phyloP scores from a whole-genome alignment of 768 basidiomycete genomes.

The Boletellus ananas region DNA sequence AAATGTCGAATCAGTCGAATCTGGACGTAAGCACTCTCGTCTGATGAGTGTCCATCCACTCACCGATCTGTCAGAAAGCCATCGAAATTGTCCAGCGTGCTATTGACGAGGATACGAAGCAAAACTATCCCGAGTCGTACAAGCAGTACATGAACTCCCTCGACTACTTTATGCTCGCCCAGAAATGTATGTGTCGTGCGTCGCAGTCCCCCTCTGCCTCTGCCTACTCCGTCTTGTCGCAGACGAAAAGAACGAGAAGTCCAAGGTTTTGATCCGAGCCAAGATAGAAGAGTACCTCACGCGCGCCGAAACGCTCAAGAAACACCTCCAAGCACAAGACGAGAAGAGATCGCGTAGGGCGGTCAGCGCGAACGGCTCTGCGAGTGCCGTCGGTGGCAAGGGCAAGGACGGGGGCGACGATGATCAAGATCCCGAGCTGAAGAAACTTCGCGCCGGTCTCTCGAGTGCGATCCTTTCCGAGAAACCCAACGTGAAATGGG shows the following conservation, averaged over 20 bases:
- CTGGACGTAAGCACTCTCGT: slow-evolving; percentile 41
- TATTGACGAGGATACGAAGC: slow-evolving; percentile 89
- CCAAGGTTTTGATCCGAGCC: slow-evolving; percentile 75
- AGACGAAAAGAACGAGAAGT: slow-evolving; percentile 91
- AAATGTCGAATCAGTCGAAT: slow-evolving; percentile 43
- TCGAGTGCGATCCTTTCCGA: slow-evolving; percentile 86
- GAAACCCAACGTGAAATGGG: slow-evolving; percentile 96
- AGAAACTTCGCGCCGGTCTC: slow-evolving; percentile 93
- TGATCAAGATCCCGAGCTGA: slow-evolving; percentile 85
- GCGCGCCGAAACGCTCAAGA: slow-evolving; percentile 89
- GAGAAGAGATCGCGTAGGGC: slow-evolving; percentile 53
- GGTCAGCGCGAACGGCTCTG: slow-evolving; percentile 47
- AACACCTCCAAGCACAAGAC: slow-evolving; percentile 61
- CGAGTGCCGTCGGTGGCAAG: slow-evolving; percentile 41
- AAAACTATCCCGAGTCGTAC: slow-evolving; percentile 93
- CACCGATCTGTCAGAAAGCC: slow-evolving; percentile 50
- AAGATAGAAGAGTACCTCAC: slow-evolving; percentile 92
- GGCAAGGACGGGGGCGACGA: slow-evolving; percentile 53
- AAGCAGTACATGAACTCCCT: slow-evolving; percentile 92
- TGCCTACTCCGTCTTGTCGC: slow-evolving; percentile 1
- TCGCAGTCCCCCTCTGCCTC: neutral
- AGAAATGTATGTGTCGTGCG: slow-evolving; percentile 60
- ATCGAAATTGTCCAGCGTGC: slow-evolving; percentile 91
- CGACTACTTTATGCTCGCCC: slow-evolving; percentile 97
- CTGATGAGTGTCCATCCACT: slow-evolving; percentile 2